Evolutionary conservation across 805 yeast species (phyloP).

Genomic region (Teunomyces atbi): DNA sequence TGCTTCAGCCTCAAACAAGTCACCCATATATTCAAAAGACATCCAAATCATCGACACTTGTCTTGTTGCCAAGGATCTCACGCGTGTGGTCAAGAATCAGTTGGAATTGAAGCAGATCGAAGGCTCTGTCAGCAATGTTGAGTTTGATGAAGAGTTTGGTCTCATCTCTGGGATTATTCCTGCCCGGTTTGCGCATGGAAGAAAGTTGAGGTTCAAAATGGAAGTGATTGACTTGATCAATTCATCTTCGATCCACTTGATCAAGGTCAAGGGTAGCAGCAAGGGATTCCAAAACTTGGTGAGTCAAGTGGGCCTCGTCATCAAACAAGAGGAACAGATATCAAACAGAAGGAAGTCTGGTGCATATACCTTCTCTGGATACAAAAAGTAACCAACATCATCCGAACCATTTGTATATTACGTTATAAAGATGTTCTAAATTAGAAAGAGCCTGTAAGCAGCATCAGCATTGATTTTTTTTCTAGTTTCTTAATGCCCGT

Average conservation of each 20-base stretch:
- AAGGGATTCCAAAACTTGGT: constrained; percentile 45
- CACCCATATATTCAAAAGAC: constrained; percentile 15
- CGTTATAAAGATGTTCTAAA: not conserved
- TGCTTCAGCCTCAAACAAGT: constrained; percentile 1
- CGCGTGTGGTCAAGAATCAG: constrained; percentile 37
- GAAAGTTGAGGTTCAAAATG: constrained; percentile 47
- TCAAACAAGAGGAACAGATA: constrained; percentile 42
- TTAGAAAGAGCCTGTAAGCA: not conserved
- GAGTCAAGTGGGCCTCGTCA: constrained; percentile 43
- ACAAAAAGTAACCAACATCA: constrained; percentile 4
- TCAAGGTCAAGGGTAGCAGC: constrained; percentile 45
- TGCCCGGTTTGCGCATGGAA: constrained; percentile 43
- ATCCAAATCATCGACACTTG: constrained; percentile 34
- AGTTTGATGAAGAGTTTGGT: constrained; percentile 43
- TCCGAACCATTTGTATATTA: constrained; percentile 1
- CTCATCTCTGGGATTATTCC: constrained; percentile 48
- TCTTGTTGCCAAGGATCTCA: constrained; percentile 29
- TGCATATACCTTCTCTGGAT: constrained; percentile 12
- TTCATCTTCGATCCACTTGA: constrained; percentile 40
- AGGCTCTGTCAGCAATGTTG: constrained; percentile 45
- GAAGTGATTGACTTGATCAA: constrained; percentile 38
- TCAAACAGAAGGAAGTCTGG: constrained; percentile 11
- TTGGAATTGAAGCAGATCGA: constrained; percentile 47
- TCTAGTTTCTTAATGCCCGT: constrained; percentile 69
- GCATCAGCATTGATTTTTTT: no score